Base-by-base conservation (phyloP, 2,329 filamentous ascomycete species). In the Ceratocystis cacaofunesta region DNA sequence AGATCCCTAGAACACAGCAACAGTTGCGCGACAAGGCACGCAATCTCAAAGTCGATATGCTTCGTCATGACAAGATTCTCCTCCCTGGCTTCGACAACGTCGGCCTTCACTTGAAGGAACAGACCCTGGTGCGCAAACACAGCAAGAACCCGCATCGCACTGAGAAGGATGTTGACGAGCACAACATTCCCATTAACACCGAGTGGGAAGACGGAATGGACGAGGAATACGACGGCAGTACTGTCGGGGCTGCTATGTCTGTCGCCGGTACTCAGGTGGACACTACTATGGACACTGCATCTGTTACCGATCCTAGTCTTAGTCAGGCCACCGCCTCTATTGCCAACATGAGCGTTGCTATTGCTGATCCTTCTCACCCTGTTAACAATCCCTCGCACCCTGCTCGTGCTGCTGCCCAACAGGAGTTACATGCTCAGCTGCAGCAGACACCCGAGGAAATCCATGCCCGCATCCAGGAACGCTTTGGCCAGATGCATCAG, bases 1-100 rank as follows among this genome's bases (percentile, higher is more conserved):
- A 62, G 68, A 71, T 4, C 72, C 70, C 71, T 1, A 79, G 81
- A 62, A 77, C 79, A 69, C 81, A 83, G 73, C 81, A 83, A 71
- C 78, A 80, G 3, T 76, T 81, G 66, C 80, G 82, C 5, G 82
- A 84, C 75, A 81, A 80, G 72, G 82, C 82, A n/a, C 78, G 82
- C 62, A 78, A 82, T 65, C 69, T 82, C 65, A 84, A 84, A 73
- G 78, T 81, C 44, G 77, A 79, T 41, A 75, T 79, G 58, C 73
- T 84, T 17, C 76, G 76, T 62, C 71, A 73, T 1, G 79, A 83
- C 69, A 68, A 66, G 1, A 46, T 73, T 8, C 72, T 84, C 3
- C 80, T 80, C 1, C 71, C 73, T 0, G 74, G 75, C 4, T 84
- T 84, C 67, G 79, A 84, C 68, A 70, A 73, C 3, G 78, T 84